Conservation (phyloP, 306 rosid species). For the Ormosia emarginata region DNA sequence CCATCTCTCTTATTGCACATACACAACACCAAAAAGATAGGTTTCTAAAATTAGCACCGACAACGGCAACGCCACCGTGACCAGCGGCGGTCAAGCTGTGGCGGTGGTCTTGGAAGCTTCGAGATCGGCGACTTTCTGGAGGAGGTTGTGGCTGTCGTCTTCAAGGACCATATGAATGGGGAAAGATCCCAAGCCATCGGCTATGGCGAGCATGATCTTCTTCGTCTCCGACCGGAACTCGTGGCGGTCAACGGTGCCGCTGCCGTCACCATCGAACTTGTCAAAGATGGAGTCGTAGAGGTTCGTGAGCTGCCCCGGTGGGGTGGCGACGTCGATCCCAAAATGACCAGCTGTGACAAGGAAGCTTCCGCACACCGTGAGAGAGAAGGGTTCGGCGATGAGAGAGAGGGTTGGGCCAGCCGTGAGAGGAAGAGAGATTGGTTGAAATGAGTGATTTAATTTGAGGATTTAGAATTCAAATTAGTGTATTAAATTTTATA, state of each 20-base stretch:
- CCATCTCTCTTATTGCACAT: neutral
- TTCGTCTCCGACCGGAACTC: constrained; percentile 77
- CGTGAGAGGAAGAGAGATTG: too few relatives aligned
- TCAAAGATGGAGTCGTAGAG: constrained; percentile 84
- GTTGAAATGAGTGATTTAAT: too few relatives aligned
- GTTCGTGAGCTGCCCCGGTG: constrained; percentile 56
- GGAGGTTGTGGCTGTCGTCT: constrained; percentile 46
- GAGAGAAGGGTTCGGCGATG: too few relatives aligned
- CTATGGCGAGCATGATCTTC: constrained; percentile 82
- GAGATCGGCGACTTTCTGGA: constrained; percentile 80
- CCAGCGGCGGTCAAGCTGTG: neutral
- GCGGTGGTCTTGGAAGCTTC: constrained; percentile 68
- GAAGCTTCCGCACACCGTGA: too few relatives aligned
- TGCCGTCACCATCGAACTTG: constrained; percentile 56
- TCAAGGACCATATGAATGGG: constrained; percentile 88
- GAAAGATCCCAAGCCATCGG: constrained; percentile 73
- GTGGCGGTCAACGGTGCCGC: constrained; percentile 54
- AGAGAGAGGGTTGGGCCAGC: too few relatives aligned
- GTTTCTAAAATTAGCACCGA: neutral
- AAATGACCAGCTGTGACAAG: too few relatives aligned
- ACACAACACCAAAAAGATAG: neutral
- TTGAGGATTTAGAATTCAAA: too few relatives aligned
- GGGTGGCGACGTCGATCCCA: constrained; percentile 66
- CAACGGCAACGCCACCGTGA: neutral
- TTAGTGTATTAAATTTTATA: too few relatives aligned